Conservation (phyloP, 2,329 filamentous ascomycete genomes). For the Apiospora phragmitis region DNA sequence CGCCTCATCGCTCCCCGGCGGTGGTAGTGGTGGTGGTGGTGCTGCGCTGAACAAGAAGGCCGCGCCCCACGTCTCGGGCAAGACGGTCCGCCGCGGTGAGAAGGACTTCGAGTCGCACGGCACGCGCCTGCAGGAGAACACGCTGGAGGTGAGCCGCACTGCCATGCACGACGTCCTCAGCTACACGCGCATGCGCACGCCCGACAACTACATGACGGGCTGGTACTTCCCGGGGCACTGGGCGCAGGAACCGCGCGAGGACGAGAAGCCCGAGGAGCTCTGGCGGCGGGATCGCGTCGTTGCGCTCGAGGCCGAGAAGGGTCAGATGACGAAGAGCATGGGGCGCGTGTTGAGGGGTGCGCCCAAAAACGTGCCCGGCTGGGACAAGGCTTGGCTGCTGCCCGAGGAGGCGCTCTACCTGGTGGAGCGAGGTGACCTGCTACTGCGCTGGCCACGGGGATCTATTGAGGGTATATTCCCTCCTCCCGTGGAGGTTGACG, state of each 20-base stretch:
- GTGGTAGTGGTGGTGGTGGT: neutral
- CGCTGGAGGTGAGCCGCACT: slow-evolving; percentile 76
- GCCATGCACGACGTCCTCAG: slow-evolving; percentile 89
- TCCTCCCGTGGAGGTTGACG: slow-evolving; percentile 15
- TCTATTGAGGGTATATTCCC: slow-evolving; percentile 52
- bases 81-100: slow-evolving; percentile 84
- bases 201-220: slow-evolving; percentile 65
- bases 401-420: slow-evolving; percentile 92
- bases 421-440: slow-evolving; percentile 82
- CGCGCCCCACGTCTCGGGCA: slow-evolving; percentile 48
- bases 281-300: slow-evolving; percentile 55
- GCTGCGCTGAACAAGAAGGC: slow-evolving; percentile 17
- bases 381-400: slow-evolving; percentile 75
- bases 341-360: slow-evolving; percentile 62
- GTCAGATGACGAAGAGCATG: slow-evolving; percentile 73
- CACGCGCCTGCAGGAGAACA: slow-evolving; percentile 75
- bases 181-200: slow-evolving; percentile 73
- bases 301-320: slow-evolving; percentile 66
- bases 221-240: slow-evolving; percentile 71
- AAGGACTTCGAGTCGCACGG: slow-evolving; percentile 97
- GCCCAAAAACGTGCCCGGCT: slow-evolving; percentile 54
- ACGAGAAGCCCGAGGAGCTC: slow-evolving; percentile 36
- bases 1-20: slow-evolving; percentile 43
- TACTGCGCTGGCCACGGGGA: slow-evolving; percentile 77
- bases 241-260: slow-evolving; percentile 29